Evolutionary conservation across 208 protist genomes (phyloP), one percentile per base, ranked within the genome.

Genomic region (Crithidia brevicula): DNA sequence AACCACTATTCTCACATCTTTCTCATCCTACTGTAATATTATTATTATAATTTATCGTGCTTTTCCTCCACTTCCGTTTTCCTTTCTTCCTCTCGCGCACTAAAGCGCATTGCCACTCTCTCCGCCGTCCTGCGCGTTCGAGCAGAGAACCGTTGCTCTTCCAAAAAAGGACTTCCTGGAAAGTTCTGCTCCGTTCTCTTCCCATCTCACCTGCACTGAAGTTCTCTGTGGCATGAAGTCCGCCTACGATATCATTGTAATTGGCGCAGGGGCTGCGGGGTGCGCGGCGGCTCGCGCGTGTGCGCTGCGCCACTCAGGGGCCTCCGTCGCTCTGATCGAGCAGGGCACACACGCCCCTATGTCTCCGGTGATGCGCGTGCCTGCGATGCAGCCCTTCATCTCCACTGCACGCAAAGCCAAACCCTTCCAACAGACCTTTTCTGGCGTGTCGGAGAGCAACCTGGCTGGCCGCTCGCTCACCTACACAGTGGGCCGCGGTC

Each of bases 231-330:
- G 15, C 11, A 80, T 79, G 71, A 71, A 78, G 64, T 33, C 45
- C 10, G 46, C 72, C 9, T 94, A 83, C 67, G 86, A 95, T 62
- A 73, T 89, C 60, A 66, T 95, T 23, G 79, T 95, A 2, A 53
- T 95, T 40, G 89, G 89, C 15, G 79, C 89, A 22, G 89, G 89
- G 22, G 76, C 82, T 5, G 83, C 89, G 1, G 89, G 89, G 50
- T 91, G 83, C 47, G 81, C 82, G n/a, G 78, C 77, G 0, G 83
- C 78, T 18, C 82, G 82, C n/a, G 34, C 66, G 20, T 77, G 91
- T n/a, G 82, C 86, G n/a, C 22, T 74, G 5, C 66, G 75, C 4
- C 50, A 83, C 70, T 80, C 89, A 16, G 51, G 59, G 33, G 79
- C 83, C 27, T 67, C 60, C 16, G 66, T 95, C 23, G 79, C 84